These are phyloP conservation scores for Radiomyces spectabilis DNA, from an alignment of 192 early-diverging fungal species.

Conservation along the genomic window DNA sequence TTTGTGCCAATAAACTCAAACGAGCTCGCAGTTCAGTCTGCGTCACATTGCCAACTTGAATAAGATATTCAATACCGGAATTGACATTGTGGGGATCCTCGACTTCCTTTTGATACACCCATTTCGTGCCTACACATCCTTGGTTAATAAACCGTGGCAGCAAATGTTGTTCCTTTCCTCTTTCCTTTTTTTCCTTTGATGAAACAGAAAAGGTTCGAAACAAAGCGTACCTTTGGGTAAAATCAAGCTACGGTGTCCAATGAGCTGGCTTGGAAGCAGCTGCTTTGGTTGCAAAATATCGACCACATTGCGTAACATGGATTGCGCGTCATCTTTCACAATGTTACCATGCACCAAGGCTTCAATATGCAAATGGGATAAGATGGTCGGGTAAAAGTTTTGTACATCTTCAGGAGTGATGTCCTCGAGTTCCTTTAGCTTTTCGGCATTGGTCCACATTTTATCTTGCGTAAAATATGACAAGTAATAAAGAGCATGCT, in stretches of 20 bases:
- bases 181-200: no score
- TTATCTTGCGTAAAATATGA: slow-evolving; percentile 68
- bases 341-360: slow-evolving; percentile 88
- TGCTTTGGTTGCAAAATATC: slow-evolving; percentile 50
- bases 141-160: no score
- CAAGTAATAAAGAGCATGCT: slow-evolving; percentile 71
- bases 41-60: slow-evolving; percentile 70
- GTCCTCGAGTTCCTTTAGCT: slow-evolving; percentile 59
- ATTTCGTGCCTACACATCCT: slow-evolving; percentile 22
- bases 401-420: slow-evolving; percentile 69
- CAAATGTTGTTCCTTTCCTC: no score
- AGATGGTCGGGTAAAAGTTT: slow-evolving; percentile 66
- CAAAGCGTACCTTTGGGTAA: slow-evolving; percentile 41
- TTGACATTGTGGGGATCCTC: slow-evolving; percentile 81
- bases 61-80: slow-evolving; percentile 78
- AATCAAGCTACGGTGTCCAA: slow-evolving; percentile 44
- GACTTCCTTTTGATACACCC: slow-evolving; percentile 45
- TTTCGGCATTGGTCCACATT: slow-evolving; percentile 75
- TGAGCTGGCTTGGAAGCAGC: slow-evolving; percentile 47
- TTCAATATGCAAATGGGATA: slow-evolving; percentile 66
- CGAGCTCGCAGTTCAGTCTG: slow-evolving; percentile 57
- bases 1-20: slow-evolving; percentile 69
- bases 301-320: slow-evolving; percentile 51
- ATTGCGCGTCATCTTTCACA: slow-evolving; percentile 55
- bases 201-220: no score